phyloP scores from a whole-genome alignment of 2,329 filamentous ascomycete genomes.

The Colletotrichum scovillei region DNA sequence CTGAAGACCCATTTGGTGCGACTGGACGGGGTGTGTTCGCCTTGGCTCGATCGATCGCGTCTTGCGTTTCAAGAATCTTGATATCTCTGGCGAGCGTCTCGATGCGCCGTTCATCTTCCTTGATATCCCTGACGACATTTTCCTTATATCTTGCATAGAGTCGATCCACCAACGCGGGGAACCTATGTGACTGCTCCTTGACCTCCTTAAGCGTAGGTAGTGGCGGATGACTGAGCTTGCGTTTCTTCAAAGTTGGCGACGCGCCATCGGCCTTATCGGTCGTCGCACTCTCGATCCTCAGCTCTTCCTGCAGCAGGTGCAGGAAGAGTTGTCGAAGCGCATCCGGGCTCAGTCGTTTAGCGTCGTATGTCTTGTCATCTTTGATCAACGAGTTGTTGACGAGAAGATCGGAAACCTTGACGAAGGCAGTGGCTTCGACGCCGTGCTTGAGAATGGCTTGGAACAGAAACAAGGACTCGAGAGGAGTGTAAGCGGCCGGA shows the following conservation, averaged over 20 bases:
- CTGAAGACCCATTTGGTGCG: slow-evolving; percentile 1
- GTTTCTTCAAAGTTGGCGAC: slow-evolving; percentile 74
- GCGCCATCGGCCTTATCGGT: slow-evolving; percentile 43
- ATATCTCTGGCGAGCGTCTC: slow-evolving; percentile 75
- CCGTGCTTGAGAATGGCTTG: slow-evolving; percentile 80
- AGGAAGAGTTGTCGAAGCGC: slow-evolving; percentile 84
- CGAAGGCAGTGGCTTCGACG: slow-evolving; percentile 73
- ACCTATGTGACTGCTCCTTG: slow-evolving; percentile 72
- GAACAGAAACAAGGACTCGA: slow-evolving; percentile 89
- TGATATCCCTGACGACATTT: slow-evolving; percentile 75
- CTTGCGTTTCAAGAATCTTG: slow-evolving; percentile 69
- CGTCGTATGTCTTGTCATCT: slow-evolving; percentile 77
- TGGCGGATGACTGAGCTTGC: slow-evolving; percentile 76
- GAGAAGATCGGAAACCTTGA: slow-evolving; percentile 78
- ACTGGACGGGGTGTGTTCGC: slow-evolving; percentile 14
- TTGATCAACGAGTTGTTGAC: slow-evolving; percentile 79
- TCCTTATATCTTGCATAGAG: slow-evolving; percentile 82
- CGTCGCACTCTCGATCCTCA: slow-evolving; percentile 62
- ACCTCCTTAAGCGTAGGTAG: slow-evolving; percentile 75
- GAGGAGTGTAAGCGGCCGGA: slow-evolving; percentile 78
- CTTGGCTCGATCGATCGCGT: slow-evolving; percentile 38
- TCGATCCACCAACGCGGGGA: slow-evolving; percentile 77
- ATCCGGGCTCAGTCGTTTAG: slow-evolving; percentile 78
- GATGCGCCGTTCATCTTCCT: slow-evolving; percentile 78
- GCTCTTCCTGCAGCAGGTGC: slow-evolving; percentile 79